Evolutionary conservation across 441 rosid species (phyloP).

Genomic region (Eruca vesicaria): DNA sequence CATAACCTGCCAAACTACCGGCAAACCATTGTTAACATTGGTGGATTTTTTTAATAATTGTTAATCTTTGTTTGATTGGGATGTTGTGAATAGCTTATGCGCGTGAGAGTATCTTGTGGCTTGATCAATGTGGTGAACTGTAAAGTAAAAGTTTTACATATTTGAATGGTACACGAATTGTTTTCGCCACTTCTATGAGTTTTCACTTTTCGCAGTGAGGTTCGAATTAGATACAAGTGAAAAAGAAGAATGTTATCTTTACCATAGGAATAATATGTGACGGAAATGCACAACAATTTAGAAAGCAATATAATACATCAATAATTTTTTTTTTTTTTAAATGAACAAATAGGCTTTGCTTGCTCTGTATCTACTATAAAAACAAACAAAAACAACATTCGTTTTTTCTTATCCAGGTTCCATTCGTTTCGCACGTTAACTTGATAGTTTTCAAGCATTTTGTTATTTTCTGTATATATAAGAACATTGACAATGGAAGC

Average conservation of each 20-base stretch:
- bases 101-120: too few relatives aligned
- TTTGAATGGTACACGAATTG: slow-evolving; percentile 1
- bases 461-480: slow-evolving; percentile 9
- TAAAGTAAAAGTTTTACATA: slow-evolving; percentile 4
- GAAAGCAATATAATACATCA: too few relatives aligned
- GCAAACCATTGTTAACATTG: too few relatives aligned
- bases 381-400: background rate
- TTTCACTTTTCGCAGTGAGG: background rate
- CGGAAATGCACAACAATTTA: too few relatives aligned
- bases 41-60: too few relatives aligned
- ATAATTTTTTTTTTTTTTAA: too few relatives aligned
- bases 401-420: background rate
- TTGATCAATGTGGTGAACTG: background rate
- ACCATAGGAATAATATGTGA: too few relatives aligned
- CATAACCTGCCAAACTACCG: slow-evolving; percentile 72
- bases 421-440: background rate
- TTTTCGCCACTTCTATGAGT: background rate
- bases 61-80: too few relatives aligned
- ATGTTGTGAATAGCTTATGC: too few relatives aligned
- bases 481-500: slow-evolving; percentile 10
- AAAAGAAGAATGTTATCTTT: too few relatives aligned
- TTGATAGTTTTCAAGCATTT: background rate
- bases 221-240: background rate
- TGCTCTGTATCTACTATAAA: background rate
- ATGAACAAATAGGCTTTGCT: background rate